Percentiles rank a stretch among this genome's conserved stretches.
These are phyloP conservation scores for Buddleja alternifolia DNA, from an alignment of 257 asterid genomes.

Conservation along the genomic window DNA sequence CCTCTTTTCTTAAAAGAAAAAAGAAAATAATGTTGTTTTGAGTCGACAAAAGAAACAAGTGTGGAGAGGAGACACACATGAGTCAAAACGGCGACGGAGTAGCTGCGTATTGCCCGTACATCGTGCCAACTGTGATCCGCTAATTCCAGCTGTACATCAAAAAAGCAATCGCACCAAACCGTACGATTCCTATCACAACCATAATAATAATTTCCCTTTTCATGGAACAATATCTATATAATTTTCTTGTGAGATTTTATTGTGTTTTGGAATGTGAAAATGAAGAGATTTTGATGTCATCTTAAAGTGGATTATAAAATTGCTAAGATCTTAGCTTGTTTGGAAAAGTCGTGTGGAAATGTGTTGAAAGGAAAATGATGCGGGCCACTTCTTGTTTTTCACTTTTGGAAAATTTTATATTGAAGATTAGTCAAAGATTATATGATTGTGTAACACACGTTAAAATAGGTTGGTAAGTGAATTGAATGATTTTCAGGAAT, in stretches of 20 bases:
- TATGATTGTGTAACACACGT: too few relatives aligned
- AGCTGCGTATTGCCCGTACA: conserved; percentile 48
- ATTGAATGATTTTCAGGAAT: too few relatives aligned
- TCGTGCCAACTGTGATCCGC: conserved; percentile 67
- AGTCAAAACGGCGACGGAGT: conserved; percentile 52
- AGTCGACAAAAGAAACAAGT: neutral
- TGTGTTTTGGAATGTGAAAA: too few relatives aligned
- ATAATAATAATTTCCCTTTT: neutral
- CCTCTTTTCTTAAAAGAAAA: neutral
- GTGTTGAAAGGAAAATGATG: too few relatives aligned
- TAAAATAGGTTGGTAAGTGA: too few relatives aligned
- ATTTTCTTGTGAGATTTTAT: too few relatives aligned
- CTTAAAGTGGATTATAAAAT: neutral
- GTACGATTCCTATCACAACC: conserved; percentile 32
- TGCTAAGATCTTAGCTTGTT: too few relatives aligned
- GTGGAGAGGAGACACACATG: conserved; percentile 29
- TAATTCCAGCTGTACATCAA: conserved; percentile 65
- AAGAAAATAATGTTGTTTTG: neutral
- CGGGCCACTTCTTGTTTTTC: too few relatives aligned
- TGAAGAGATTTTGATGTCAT: neutral
- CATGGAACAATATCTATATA: neutral
- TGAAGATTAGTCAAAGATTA: too few relatives aligned
- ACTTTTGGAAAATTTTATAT: too few relatives aligned
- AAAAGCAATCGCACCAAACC: conserved; percentile 35
- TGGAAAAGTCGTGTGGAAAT: too few relatives aligned